A percentile compares a stretch with the other conserved stretches of the same genome.
These are phyloP conservation scores for Coprinopsis strossmayeri DNA, from an alignment of 768 basidiomycete genomes.

Conservation along the genomic window DNA sequence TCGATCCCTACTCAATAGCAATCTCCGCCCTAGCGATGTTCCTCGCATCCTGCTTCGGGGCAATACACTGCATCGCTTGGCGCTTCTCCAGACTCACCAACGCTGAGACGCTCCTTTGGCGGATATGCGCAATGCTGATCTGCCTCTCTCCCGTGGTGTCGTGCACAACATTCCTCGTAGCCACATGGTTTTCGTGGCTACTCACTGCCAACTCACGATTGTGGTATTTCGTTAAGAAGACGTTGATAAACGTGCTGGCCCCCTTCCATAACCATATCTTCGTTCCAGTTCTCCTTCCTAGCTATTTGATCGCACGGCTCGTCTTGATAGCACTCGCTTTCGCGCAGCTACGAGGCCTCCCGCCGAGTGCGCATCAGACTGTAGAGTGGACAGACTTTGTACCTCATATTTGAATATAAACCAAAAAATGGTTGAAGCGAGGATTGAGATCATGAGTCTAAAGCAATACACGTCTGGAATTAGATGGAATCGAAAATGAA, in stretches of 20 bases:
- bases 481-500: too few species aligned
- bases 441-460: too few species aligned
- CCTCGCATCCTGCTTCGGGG: conserved; percentile 14
- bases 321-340: conserved; percentile 9
- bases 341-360: conserved; percentile 4
- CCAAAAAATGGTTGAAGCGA: not conserved
- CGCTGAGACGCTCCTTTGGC: conserved; percentile 17
- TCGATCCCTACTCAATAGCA: not conserved
- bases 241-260: not conserved
- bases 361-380: not conserved
- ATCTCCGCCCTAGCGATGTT: conserved; percentile 3
- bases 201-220: not conserved
- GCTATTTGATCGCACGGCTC: conserved; percentile 8
- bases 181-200: conserved; percentile 8
- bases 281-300: not conserved
- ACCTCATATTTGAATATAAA: conserved; percentile 11
- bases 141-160: not conserved
- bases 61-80: conserved; percentile 18
- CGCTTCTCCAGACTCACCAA: conserved; percentile 15
- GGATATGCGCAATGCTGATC: conserved; percentile 6
- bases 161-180: not conserved
- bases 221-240: not conserved
- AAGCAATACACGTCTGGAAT: too few species aligned
- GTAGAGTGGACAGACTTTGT: conserved; percentile 10
- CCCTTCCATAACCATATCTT: conserved; percentile 4